These are phyloP conservation scores for Hymenoscyphus occultus DNA, from an alignment of 2,329 filamentous ascomycete genomes.

Conservation along the genomic window DNA sequence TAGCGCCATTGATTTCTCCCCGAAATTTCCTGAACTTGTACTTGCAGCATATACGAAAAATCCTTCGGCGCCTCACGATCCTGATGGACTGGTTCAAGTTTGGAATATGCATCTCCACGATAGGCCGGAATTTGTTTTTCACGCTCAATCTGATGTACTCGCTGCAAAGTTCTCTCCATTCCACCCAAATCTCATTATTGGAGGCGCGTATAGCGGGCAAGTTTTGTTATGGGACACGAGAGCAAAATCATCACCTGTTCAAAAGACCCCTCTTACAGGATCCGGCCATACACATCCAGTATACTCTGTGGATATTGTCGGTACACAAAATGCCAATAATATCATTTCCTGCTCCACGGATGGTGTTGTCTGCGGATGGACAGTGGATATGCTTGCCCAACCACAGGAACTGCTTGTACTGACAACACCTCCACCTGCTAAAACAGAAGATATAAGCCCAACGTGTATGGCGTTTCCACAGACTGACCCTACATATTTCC, in stretches of 20 bases:
- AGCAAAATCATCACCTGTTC: constrained; percentile 81
- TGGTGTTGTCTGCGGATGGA: constrained; percentile 95
- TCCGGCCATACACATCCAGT: constrained; percentile 95
- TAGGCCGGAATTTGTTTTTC: constrained; percentile 93
- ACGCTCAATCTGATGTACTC: constrained; percentile 91
- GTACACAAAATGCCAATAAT: constrained; percentile 98
- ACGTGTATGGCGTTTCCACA: constrained; percentile 94
- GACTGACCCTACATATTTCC: constrained; percentile 94
- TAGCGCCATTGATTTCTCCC: constrained; percentile 91
- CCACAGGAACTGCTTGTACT: constrained; percentile 92
- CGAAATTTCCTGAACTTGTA: constrained; percentile 89
- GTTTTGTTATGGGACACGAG: constrained; percentile 96
- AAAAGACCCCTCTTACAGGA: constrained; percentile 93
- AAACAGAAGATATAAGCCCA: constrained; percentile 91
- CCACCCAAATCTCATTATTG: constrained; percentile 92
- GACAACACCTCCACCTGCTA: constrained; percentile 78
- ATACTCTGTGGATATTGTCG: constrained; percentile 92
- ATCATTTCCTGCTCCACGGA: constrained; percentile 97
- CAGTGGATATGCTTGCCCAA: constrained; percentile 94
- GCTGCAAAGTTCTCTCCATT: constrained; percentile 98
- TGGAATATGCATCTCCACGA: constrained; percentile 97
- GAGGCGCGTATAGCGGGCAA: constrained; percentile 94
- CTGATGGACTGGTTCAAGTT: constrained; percentile 88
- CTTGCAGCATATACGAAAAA: constrained; percentile 97
- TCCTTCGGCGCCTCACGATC: constrained; percentile 88